Evolutionary conservation across 1,284 basidiomycete genomes (phyloP).

Genomic region (Cutaneotrichosporon dermatis): DNA sequence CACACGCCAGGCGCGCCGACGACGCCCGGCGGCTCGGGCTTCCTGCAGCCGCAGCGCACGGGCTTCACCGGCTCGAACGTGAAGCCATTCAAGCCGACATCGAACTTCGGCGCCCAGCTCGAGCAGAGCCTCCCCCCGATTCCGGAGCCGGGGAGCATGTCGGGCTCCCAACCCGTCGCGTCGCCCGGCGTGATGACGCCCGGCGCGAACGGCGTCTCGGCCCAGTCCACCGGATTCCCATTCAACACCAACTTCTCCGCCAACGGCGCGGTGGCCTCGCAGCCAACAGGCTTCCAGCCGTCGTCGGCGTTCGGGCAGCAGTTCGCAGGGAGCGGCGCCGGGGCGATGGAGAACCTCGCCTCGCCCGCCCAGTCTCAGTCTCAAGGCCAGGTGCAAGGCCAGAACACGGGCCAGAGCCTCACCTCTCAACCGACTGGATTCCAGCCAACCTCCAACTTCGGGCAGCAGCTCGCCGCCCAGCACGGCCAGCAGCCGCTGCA

Average conservation of each 20-base stretch:
- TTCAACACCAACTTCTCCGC: conserved; percentile 2
- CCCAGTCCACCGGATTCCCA: conserved; percentile 26
- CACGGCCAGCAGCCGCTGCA: conserved; percentile 9
- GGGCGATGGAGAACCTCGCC: too few relatives aligned
- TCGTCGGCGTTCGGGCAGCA: conserved; percentile 78
- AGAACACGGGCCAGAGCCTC: neutral
- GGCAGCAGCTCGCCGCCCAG: conserved; percentile 61
- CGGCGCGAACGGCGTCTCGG: conserved; percentile 9
- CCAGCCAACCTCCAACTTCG: conserved; percentile 82
- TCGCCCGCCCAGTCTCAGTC: too few relatives aligned
- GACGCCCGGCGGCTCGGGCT: conserved; percentile 11
- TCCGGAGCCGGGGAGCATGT: conserved; percentile 20
- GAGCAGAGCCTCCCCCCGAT: conserved; percentile 68
- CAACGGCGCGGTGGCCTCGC: conserved; percentile 11
- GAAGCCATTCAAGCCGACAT: conserved; percentile 87
- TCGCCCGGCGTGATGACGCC: neutral
- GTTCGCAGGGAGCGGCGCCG: conserved; percentile 52
- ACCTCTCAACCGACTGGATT: conserved; percentile 52
- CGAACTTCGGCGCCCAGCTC: conserved; percentile 76
- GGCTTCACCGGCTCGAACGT: conserved; percentile 65
- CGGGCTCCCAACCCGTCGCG: neutral
- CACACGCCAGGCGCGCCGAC: neutral
- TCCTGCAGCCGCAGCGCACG: conserved; percentile 68
- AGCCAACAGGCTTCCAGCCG: conserved; percentile 64
- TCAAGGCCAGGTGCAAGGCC: too few relatives aligned